Evolutionary conservation across 768 basidiomycete species (phyloP).

Genomic region (Leccinum broughii): DNA sequence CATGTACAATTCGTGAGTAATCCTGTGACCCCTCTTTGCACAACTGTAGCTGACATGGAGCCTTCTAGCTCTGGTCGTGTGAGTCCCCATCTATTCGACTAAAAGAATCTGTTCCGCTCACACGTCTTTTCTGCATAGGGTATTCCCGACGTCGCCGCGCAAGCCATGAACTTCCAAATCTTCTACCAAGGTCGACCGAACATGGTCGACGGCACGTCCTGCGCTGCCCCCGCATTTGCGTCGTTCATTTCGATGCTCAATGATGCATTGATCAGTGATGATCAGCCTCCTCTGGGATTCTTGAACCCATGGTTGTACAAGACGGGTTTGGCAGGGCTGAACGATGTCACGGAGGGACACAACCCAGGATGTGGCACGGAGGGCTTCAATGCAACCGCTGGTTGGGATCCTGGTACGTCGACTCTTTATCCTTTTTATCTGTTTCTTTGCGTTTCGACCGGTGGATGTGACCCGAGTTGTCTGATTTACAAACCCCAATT

Average conservation of each 20-base stretch:
- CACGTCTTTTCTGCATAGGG: constrained; percentile 32
- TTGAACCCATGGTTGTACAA: constrained; percentile 63
- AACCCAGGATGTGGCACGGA: constrained; percentile 53
- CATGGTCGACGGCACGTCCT: constrained; percentile 64
- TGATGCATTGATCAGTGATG: constrained; percentile 51
- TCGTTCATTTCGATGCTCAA: constrained; percentile 55
- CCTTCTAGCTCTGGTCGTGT: constrained; percentile 37
- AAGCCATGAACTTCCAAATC: constrained; percentile 50
- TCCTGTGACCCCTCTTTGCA: neutral
- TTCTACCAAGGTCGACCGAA: constrained; percentile 39
- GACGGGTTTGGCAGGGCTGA: constrained; percentile 37
- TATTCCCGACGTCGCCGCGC: constrained; percentile 68
- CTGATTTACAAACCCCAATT: neutral
- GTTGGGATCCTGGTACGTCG: constrained; percentile 60
- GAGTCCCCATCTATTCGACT: constrained; percentile 1
- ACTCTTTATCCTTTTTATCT: neutral
- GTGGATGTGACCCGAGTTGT: neutral
- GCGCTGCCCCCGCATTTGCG: constrained; percentile 32
- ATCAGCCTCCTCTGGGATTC: constrained; percentile 48
- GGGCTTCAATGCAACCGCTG: constrained; percentile 35
- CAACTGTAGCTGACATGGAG: neutral
- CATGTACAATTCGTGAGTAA: constrained; percentile 56
- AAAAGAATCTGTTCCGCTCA: neutral
- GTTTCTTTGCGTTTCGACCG: neutral
- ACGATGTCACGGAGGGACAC: constrained; percentile 59